Evolutionary conservation across 148 eudicot genomes (phyloP), one percentile per base, ranked within the genome.

Genomic region (Oxyria digyna): DNA sequence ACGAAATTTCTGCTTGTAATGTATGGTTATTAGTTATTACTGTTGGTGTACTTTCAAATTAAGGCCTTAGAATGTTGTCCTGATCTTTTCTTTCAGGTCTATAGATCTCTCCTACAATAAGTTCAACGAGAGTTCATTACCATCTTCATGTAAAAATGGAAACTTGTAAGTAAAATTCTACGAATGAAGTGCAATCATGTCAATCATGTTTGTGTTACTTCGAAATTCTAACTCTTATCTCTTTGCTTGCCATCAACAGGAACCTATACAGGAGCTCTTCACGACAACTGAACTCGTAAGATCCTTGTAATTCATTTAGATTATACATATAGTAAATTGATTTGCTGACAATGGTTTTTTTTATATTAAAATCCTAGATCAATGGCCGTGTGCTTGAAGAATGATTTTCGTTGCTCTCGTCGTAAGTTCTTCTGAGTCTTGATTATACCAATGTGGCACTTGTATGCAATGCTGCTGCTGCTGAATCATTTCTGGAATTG

Each of bases 31-130:
- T n/a, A n/a, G n/a, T n/a, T n/a, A n/a, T n/a, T n/a, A n/a, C n/a
- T n/a, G n/a, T n/a, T n/a, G n/a, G n/a, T n/a, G n/a, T 20, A 21
- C 3, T 20, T 20, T 50, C n/a, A 7, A 50, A 20, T 43, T 21
- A 13, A 8, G 57, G n/a, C 57, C 57, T 21, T 50, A 50, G n/a
- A 18, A 23, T 50, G 8, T 17, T 7, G 57, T 23, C 2, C 3
- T 50, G 29, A 0, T 50, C 21, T 21, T 14, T 20, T 50, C 21
- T 20, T 50, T 14, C 6, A 11, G 2, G 32, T 7, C 65, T 76
- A 76, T 75, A 32, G 89, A 85, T 76, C 85, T 87, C 67, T 87
- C 92, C 11, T 87, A 85, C 81, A 85, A 87, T 55, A 83, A 78
- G 24, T 83, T 87, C 49, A 65, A n/a, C n/a, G n/a, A n/a, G n/a